A percentile compares a stretch with the other conserved stretches of the same genome.
phyloP scores from a whole-genome alignment of 129 eudicot genomes.

The Erigeron canadensis region DNA sequence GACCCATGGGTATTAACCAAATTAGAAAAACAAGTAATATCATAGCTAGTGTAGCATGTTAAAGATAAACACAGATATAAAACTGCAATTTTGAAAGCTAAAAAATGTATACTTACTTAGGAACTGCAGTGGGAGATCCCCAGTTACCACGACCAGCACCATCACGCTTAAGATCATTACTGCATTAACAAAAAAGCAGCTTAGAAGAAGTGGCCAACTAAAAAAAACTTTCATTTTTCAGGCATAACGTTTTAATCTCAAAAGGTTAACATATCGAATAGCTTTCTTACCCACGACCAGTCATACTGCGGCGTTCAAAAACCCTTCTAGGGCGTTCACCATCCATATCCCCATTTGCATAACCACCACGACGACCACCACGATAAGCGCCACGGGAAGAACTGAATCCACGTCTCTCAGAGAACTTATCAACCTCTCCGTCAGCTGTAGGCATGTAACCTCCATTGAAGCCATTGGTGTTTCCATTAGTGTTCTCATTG shows the following conservation, averaged over 20 bases:
- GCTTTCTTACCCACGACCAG: constrained; percentile 83
- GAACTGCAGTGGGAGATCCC: constrained; percentile 71
- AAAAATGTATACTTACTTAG: constrained; percentile 41
- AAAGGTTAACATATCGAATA: not conserved
- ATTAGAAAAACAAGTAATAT: not conserved
- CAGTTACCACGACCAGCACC: constrained; percentile 93
- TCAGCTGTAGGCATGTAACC: constrained; percentile 61
- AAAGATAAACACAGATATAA: too few relatives aligned
- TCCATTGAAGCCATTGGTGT: constrained; percentile 47
- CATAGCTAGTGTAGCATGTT: too few relatives aligned
- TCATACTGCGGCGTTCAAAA: constrained; percentile 83
- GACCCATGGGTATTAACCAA: too few relatives aligned
- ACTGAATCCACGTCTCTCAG: constrained; percentile 46
- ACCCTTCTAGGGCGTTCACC: constrained; percentile 76
- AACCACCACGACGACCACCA: constrained; percentile 75
- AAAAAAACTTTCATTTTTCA: too few relatives aligned
- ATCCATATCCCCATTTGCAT: constrained; percentile 58
- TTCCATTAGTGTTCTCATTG: constrained; percentile 40
- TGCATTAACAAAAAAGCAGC: constrained; percentile 18
- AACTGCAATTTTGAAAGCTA: not conserved
- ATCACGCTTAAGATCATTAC: constrained; percentile 72
- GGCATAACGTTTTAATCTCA: too few relatives aligned
- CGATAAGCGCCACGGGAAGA: constrained; percentile 51
- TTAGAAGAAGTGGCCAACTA: not conserved
- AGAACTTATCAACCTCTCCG: constrained; percentile 47